A percentile compares a stretch with the other conserved stretches of the same genome.
Conservation (phyloP, 164 flowering plant genomes). For the Warburgia ugandensis region DNA sequence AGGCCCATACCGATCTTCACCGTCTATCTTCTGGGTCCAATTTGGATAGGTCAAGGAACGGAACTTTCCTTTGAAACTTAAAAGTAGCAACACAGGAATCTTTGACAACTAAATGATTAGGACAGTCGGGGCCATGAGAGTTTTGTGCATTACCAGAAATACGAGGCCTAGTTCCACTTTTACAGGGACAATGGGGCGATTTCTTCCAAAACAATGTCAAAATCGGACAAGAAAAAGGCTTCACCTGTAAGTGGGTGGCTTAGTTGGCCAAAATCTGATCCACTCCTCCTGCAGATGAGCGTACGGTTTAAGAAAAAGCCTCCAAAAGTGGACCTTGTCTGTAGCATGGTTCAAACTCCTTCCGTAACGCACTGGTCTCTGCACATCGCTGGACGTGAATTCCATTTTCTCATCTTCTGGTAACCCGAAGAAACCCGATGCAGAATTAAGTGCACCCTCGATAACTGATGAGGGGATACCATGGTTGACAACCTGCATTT, state of each 20-base stretch:
- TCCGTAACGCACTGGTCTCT: slow-evolving; percentile 41
- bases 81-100: too few species aligned
- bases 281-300: slow-evolving; percentile 39
- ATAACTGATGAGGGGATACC: slow-evolving; percentile 25
- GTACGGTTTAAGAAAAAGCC: slow-evolving; percentile 50
- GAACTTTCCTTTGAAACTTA: too few species aligned
- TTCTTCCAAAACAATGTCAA: too few species aligned
- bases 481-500: slow-evolving; percentile 35
- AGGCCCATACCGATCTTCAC: too few species aligned
- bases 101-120: background rate
- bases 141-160: too few species aligned
- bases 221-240: too few species aligned
- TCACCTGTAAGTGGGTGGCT: slow-evolving; percentile 35
- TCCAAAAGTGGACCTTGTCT: slow-evolving; percentile 45
- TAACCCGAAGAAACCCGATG: slow-evolving; percentile 27
- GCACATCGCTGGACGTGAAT: slow-evolving; percentile 34
- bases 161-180: too few species aligned
- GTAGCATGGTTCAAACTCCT: slow-evolving; percentile 37
- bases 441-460: slow-evolving; percentile 23
- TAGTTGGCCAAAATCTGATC: slow-evolving; percentile 35
- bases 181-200: too few species aligned
- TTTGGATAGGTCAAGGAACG: too few species aligned
- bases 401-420: slow-evolving; percentile 27
- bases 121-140: background rate
- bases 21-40: too few species aligned